Conservation (phyloP, 257 asterid genomes). For the Agastache rugosa region DNA sequence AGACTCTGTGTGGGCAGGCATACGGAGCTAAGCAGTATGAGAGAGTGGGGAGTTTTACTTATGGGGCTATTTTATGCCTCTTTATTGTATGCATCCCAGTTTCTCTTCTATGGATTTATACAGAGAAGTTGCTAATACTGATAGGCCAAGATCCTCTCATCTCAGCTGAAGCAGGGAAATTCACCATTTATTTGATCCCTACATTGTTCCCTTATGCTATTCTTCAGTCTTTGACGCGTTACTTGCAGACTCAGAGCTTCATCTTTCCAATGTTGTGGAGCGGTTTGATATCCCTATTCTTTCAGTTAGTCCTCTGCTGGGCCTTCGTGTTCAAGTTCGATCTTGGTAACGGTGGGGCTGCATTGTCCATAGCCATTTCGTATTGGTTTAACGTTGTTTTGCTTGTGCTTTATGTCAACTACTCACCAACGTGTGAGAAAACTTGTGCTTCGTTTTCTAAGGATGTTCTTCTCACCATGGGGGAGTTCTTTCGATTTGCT, state of each 20-base stretch:
- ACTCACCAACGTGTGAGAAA: conserved; percentile 40
- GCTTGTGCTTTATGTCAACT: conserved; percentile 46
- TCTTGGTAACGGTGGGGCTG: conserved; percentile 52
- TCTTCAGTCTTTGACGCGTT: conserved; percentile 46
- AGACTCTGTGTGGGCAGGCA: conserved; percentile 57
- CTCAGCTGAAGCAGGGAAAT: conserved; percentile 51
- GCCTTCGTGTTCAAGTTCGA: conserved; percentile 45
- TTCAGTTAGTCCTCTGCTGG: conserved; percentile 50
- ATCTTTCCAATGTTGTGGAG: conserved; percentile 50
- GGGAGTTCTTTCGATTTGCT: conserved; percentile 45
- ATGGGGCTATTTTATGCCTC: conserved; percentile 44
- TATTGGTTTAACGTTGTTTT: conserved; percentile 51
- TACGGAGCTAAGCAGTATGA: conserved; percentile 44
- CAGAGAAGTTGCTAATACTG: conserved; percentile 41
- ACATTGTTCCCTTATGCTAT: conserved; percentile 50
- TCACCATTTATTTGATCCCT: conserved; percentile 42
- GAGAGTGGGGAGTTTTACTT: conserved; percentile 47
- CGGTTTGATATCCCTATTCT: conserved; percentile 32
- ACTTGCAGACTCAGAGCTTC: conserved; percentile 52
- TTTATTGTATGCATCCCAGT: conserved; percentile 47
- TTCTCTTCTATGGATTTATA: conserved; percentile 44
- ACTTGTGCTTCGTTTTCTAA: conserved; percentile 41
- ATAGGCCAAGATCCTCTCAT: conserved; percentile 55
- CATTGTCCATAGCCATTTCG: conserved; percentile 45
- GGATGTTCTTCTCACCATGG: conserved; percentile 38